These are phyloP conservation scores for Chalciporus sp. DNA, from an alignment of 1,284 basidiomycete genomes.

Conservation along the genomic window DNA sequence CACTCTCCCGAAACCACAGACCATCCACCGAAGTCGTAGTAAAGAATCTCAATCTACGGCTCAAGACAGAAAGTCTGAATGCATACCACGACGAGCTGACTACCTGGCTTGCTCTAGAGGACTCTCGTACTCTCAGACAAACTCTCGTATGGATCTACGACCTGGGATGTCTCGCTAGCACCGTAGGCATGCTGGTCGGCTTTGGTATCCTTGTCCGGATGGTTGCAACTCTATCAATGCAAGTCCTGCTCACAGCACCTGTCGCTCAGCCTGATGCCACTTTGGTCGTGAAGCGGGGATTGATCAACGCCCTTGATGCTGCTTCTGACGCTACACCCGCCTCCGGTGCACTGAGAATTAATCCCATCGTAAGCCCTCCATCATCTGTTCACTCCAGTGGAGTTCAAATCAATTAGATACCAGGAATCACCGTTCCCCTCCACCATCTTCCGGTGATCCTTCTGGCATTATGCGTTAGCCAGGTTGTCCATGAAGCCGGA, in stretches of 20 bases:
- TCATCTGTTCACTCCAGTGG: neutral
- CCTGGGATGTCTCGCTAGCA: conserved; percentile 47
- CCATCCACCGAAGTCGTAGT: conserved; percentile 25
- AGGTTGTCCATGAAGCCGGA: conserved; percentile 70
- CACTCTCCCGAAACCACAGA: conserved; percentile 23
- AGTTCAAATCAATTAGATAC: conserved; percentile 52
- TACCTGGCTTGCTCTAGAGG: conserved; percentile 30
- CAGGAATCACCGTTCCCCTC: conserved; percentile 74
- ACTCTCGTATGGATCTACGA: conserved; percentile 48
- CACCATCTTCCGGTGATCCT: conserved; percentile 62
- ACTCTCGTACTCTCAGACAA: conserved; percentile 22
- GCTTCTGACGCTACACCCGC: conserved; percentile 10
- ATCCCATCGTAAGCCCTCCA: conserved; percentile 47
- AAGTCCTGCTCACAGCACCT: conserved; percentile 15
- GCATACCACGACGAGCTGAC: conserved; percentile 48
- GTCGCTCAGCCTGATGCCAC: neutral
- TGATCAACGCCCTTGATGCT: neutral
- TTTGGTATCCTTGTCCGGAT: conserved; percentile 46
- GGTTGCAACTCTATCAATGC: conserved; percentile 22
- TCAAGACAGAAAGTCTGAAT: conserved; percentile 60
- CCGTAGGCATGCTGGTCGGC: conserved; percentile 52
- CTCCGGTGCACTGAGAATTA: conserved; percentile 28
- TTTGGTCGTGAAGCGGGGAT: conserved; percentile 20
- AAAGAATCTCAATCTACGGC: conserved; percentile 44
- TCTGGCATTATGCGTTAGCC: conserved; percentile 56